These are phyloP conservation scores for Flaveria linearis DNA, from an alignment of 129 eudicot species.

Conservation along the genomic window DNA sequence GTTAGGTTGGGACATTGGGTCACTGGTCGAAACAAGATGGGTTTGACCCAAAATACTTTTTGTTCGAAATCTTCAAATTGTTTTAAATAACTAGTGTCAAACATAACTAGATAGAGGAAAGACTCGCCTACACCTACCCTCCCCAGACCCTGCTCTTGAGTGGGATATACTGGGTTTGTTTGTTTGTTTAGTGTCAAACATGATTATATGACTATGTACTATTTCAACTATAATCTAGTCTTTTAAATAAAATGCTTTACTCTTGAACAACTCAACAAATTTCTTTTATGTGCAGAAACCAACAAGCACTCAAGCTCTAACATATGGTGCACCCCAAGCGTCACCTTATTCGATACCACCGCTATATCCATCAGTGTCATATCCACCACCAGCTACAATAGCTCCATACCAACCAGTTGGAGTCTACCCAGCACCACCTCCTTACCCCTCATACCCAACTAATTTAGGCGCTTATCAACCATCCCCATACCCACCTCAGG, in stretches of 20 bases:
- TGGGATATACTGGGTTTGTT: too few relatives aligned
- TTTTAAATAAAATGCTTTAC: not conserved
- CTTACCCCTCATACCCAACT: conserved; percentile 54
- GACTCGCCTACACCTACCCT: too few relatives aligned
- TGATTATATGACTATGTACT: not conserved
- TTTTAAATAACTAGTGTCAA: not conserved
- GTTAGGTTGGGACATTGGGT: not conserved
- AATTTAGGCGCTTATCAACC: conserved; percentile 48
- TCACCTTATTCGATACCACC: conserved; percentile 44
- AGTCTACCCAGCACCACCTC: conserved; percentile 45
- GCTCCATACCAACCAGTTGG: not conserved
- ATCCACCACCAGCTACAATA: conserved; percentile 28
- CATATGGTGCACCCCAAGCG: conserved; percentile 45
- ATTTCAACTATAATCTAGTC: not conserved
- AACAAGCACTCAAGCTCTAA: conserved; percentile 44
- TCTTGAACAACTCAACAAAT: not conserved
- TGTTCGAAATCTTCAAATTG: not conserved
- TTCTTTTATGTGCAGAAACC: conserved; percentile 53
- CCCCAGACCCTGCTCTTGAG: too few relatives aligned
- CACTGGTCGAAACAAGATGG: not conserved
- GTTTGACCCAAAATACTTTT: not conserved
- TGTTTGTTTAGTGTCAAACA: not conserved
- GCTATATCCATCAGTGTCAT: conserved; percentile 8
- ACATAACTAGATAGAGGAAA: too few relatives aligned
- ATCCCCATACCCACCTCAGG: conserved; percentile 45